phyloP scores from a whole-genome alignment of 2,329 filamentous ascomycete species.

The Fusarium tricinctum region DNA sequence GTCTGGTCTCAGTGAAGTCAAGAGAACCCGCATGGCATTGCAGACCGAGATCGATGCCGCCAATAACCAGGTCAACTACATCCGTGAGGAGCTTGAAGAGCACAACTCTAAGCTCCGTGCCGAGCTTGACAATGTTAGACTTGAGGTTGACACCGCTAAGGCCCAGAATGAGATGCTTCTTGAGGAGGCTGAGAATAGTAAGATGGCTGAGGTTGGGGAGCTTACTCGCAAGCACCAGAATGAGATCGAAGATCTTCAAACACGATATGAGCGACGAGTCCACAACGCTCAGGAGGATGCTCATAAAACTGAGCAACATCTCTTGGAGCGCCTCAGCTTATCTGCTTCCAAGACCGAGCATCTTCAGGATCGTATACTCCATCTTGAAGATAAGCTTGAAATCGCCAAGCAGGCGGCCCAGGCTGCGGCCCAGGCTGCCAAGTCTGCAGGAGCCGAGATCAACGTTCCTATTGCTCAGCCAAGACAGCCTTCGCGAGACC shows the following conservation, averaged over 20 bases:
- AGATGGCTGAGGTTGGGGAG: conserved; percentile 68
- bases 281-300: conserved; percentile 84
- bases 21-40: conserved; percentile 82
- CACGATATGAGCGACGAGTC: conserved; percentile 80
- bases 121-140: conserved; percentile 81
- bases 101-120: conserved; percentile 79
- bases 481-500: conserved; percentile 52
- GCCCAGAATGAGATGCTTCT: conserved; percentile 87
- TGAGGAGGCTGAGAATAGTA: conserved; percentile 81
- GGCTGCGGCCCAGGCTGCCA: conserved; percentile 83
- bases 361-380: conserved; percentile 84
- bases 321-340: conserved; percentile 84
- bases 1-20: conserved; percentile 81
- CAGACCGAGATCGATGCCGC: conserved; percentile 86
- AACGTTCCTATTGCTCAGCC: conserved; percentile 42
- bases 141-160: conserved; percentile 85
- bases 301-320: conserved; percentile 81
- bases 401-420: conserved; percentile 89
- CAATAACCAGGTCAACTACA: conserved; percentile 86
- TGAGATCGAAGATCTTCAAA: conserved; percentile 79
- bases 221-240: conserved; percentile 73
- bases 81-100: conserved; percentile 84
- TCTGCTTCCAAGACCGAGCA: conserved; percentile 88
- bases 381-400: conserved; percentile 91
- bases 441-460: conserved; percentile 64